Evolutionary conservation across 331 rosid genomes (phyloP).

Genomic region (Rhamnella rubrinervis): DNA sequence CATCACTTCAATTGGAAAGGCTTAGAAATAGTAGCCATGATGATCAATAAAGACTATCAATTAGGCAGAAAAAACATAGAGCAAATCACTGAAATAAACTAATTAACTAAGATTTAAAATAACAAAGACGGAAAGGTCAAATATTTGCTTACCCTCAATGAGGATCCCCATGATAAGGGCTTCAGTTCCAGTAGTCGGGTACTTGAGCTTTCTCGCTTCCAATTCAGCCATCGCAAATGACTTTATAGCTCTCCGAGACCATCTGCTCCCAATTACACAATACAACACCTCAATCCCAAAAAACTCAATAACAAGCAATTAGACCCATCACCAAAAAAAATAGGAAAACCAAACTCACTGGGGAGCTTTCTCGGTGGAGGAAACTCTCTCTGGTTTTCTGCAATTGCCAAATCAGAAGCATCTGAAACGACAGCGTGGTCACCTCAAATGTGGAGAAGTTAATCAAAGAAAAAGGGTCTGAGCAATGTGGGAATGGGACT

Average conservation of each 20-base stretch:
- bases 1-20: background rate
- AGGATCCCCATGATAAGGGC: conserved; percentile 79
- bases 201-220: conserved; percentile 76
- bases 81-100: background rate
- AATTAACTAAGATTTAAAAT: background rate
- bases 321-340: conserved; percentile 17
- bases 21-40: background rate
- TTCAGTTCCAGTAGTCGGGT: conserved; percentile 58
- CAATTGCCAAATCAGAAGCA: conserved; percentile 39
- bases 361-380: conserved; percentile 46
- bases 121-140: background rate
- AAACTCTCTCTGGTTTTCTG: conserved; percentile 53
- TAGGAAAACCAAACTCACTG: conserved; percentile 40
- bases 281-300: conserved; percentile 4
- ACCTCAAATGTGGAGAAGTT: conserved; percentile 12
- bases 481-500: conserved; percentile 15
- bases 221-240: conserved; percentile 63
- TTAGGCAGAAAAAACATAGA: background rate
- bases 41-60: too few species aligned
- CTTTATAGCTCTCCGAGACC: conserved; percentile 79
- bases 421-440: conserved; percentile 35
- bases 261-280: conserved; percentile 40
- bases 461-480: background rate
- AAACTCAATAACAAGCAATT: background rate
- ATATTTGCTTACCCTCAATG: conserved; percentile 49